Percentiles rank a stretch among this genome's conserved stretches.
These are phyloP conservation scores for Catenaria anguillulae DNA, from an alignment of 371 early-diverging fungal species.

Conservation along the genomic window DNA sequence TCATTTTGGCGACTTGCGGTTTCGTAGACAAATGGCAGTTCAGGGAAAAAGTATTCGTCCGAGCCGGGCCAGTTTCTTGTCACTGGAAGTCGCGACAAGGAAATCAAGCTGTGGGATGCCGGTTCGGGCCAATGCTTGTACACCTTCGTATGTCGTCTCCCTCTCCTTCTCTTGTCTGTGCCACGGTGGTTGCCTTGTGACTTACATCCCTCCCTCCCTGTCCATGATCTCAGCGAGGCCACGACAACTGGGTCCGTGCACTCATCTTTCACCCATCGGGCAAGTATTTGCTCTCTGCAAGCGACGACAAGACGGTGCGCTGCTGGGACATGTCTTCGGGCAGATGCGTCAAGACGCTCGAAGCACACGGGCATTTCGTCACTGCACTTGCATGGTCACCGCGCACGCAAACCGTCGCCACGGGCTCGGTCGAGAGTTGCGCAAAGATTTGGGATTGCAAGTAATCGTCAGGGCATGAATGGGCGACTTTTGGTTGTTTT, in stretches of 20 bases:
- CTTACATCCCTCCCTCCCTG: too few species aligned
- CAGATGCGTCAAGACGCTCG: constrained; percentile 57
- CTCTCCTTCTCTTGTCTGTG: background rate
- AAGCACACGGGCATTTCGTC: constrained; percentile 81
- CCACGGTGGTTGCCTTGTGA: background rate
- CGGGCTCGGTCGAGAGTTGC: constrained; percentile 67
- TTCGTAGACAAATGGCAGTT: too few species aligned
- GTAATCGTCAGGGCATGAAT: too few species aligned
- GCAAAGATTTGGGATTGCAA: constrained; percentile 55
- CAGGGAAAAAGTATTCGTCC: too few species aligned
- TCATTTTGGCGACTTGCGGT: too few species aligned
- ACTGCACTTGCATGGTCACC: constrained; percentile 52
- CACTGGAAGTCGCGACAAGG: constrained; percentile 79
- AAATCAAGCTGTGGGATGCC: constrained; percentile 64
- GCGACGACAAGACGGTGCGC: constrained; percentile 74
- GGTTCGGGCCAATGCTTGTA: background rate
- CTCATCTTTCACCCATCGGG: constrained; percentile 51
- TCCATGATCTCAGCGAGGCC: too few species aligned
- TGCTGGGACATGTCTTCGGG: constrained; percentile 80
- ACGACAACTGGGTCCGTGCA: constrained; percentile 89
- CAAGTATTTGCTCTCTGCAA: constrained; percentile 53
- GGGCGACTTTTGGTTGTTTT: too few species aligned
- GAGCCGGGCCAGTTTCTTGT: constrained; percentile 54
- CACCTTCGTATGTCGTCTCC: background rate
- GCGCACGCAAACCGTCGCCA: constrained; percentile 31